phyloP scores from a whole-genome alignment of 148 eudicot genomes.

The Cornus kousa region DNA sequence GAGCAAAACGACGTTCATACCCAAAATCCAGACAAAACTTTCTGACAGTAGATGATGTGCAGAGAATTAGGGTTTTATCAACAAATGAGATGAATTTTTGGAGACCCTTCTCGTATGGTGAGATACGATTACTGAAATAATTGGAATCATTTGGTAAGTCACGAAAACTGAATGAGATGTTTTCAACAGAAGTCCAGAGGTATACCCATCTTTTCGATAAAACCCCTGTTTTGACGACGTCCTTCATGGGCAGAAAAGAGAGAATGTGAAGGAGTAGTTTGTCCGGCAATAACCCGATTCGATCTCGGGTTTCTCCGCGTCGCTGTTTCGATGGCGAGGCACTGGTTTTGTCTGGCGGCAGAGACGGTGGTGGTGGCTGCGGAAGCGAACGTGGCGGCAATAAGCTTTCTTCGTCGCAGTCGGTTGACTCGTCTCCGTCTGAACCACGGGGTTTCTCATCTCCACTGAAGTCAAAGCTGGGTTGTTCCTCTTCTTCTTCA shows the following conservation, averaged over 20 bases:
- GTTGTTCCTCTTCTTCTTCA: neutral
- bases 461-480: neutral
- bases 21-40: neutral
- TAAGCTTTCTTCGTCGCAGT: neutral
- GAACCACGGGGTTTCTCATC: neutral
- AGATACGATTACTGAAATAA: neutral
- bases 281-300: neutral
- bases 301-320: neutral
- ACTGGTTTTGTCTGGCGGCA: neutral
- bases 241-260: neutral
- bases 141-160: neutral
- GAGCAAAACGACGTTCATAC: neutral
- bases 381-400: neutral
- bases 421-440: neutral
- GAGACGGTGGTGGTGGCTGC: neutral
- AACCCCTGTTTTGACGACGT: neutral
- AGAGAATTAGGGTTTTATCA: neutral
- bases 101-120: neutral
- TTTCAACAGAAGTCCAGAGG: neutral
- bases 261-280: neutral
- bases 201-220: neutral
- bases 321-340: neutral
- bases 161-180: neutral
- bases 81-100: neutral
- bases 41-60: neutral